These are phyloP conservation scores for Vaccinium vitisidaea DNA, from an alignment of 148 eudicot species.

Conservation along the genomic window DNA sequence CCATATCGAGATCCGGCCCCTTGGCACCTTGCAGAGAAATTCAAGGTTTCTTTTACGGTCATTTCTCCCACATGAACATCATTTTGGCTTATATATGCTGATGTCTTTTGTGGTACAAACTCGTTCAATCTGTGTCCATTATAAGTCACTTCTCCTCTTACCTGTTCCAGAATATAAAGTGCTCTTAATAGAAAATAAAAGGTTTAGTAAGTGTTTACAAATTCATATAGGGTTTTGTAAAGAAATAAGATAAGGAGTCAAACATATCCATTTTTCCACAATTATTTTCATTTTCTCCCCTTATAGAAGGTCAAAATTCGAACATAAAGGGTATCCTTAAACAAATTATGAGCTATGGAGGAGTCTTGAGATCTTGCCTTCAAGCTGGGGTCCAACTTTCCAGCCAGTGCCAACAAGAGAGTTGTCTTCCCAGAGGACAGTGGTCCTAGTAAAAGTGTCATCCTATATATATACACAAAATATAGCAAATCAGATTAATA, in stretches of 20 bases:
- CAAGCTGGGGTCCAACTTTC: constrained; percentile 67
- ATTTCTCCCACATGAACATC: constrained; percentile 91
- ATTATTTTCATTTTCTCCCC: too few relatives aligned
- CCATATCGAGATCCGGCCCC: constrained; percentile 89
- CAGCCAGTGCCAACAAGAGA: constrained; percentile 87
- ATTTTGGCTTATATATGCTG: constrained; percentile 91
- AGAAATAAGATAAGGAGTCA: too few relatives aligned
- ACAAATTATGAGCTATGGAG: not conserved
- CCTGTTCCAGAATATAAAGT: constrained; percentile 38
- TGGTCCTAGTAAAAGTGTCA: constrained; percentile 84
- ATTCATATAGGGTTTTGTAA: not conserved
- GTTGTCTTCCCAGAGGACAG: constrained; percentile 96
- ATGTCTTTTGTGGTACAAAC: constrained; percentile 83
- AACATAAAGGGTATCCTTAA: too few relatives aligned
- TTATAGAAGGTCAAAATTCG: too few relatives aligned
- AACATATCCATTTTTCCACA: too few relatives aligned
- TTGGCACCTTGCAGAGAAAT: constrained; percentile 92
- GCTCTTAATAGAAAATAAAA: not conserved
- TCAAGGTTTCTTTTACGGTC: constrained; percentile 94
- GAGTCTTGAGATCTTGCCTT: constrained; percentile 39
- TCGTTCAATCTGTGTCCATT: constrained; percentile 74
- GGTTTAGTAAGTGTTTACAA: too few relatives aligned
- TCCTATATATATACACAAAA: constrained; percentile 40
- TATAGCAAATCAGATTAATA: not conserved
- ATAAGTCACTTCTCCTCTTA: constrained; percentile 67